Percentiles rank a stretch among this genome's conserved stretches.
These are phyloP conservation scores for Penicillium macrosclerotiorum DNA, from an alignment of 495 filamentous ascomycete species.

Conservation along the genomic window DNA sequence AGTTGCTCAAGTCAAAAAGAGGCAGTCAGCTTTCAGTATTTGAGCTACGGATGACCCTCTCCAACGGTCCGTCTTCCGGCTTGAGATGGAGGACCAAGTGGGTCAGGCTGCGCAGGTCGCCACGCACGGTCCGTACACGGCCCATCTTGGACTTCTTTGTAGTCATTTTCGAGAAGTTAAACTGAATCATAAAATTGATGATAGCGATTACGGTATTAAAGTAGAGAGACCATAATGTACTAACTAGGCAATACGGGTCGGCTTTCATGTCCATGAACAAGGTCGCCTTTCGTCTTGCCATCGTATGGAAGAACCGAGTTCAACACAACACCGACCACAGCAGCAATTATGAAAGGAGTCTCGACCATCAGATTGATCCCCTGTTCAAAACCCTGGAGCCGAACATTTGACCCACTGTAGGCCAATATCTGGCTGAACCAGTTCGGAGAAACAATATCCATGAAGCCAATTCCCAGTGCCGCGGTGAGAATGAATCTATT, in stretches of 20 bases:
- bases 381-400: conserved; percentile 71
- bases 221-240: not conserved
- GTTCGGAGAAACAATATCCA: conserved; percentile 71
- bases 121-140: conserved; percentile 3
- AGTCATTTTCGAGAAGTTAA: not conserved
- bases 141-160: not conserved
- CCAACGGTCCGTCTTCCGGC: not conserved
- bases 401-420: conserved; percentile 58
- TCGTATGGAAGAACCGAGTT: conserved; percentile 56
- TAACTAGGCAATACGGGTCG: conserved; percentile 9
- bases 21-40: too few relatives aligned
- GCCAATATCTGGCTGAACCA: conserved; percentile 72
- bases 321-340: conserved; percentile 61
- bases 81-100: not conserved
- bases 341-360: conserved; percentile 61
- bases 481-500: conserved; percentile 83
- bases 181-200: not conserved
- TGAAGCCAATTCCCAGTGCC: conserved; percentile 66
- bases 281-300: conserved; percentile 3
- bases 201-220: not conserved
- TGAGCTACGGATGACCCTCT: not conserved
- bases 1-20: too few relatives aligned
- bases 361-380: conserved; percentile 74
- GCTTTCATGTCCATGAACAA: not conserved
- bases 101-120: not conserved